These are phyloP conservation scores for Vitis vinifera DNA, from an alignment of 164 flowering plant species.

Conservation along the genomic window ASM3070453v1 NC_081822.1:10552001-10552500, in stretches of 20 bases:
- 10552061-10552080: conserved; percentile 41
- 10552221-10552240: conserved; percentile 52
- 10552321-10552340: conserved; percentile 41
- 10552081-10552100: conserved; percentile 33
- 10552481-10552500: conserved; percentile 82
- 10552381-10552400: conserved; percentile 80
- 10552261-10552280: conserved; percentile 26
- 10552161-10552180: conserved; percentile 27
- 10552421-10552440: conserved; percentile 51
- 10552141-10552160: conserved; percentile 34
- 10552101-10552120: conserved; percentile 14
- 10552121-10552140: conserved; percentile 19
- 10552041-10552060: conserved; percentile 13
- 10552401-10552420: conserved; percentile 68
- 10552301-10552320: conserved; percentile 45
- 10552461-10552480: conserved; percentile 70
- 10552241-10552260: conserved; percentile 29
- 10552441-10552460: conserved; percentile 54
- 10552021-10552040: conserved; percentile 24
- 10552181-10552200: conserved; percentile 22
- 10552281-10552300: conserved; percentile 66
- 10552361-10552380: conserved; percentile 79
- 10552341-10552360: conserved; percentile 71
- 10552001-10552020: conserved; percentile 30
- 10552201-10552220: conserved; percentile 60